phyloP scores from a whole-genome alignment of 2,329 filamentous ascomycete species.

The Ophiostoma sp. region DNA sequence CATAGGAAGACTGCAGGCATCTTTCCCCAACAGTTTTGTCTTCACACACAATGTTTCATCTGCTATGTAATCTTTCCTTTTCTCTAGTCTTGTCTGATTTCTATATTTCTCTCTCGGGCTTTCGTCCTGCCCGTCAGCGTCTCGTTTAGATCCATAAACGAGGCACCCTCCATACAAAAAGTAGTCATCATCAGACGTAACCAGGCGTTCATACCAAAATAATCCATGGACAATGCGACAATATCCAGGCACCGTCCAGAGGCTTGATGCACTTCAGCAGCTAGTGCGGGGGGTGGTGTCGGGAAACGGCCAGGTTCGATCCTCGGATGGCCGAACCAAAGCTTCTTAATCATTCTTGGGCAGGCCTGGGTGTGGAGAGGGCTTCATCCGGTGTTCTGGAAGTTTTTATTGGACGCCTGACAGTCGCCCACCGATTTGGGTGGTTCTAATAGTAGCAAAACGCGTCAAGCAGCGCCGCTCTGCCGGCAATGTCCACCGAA shows the following conservation, averaged over 20 bases:
- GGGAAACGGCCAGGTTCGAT: not conserved
- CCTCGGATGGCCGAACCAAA: not conserved
- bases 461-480: not conserved
- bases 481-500: not conserved
- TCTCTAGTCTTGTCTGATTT: not conserved
- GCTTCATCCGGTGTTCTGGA: constrained; percentile 1
- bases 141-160: not conserved
- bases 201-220: not conserved
- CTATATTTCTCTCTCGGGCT: not conserved
- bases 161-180: not conserved
- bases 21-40: not conserved
- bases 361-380: not conserved
- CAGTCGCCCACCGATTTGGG: not conserved
- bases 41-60: not conserved
- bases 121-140: not conserved
- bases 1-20: not conserved
- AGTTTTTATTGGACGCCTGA: not conserved
- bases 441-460: not conserved
- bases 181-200: not conserved
- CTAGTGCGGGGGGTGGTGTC: not conserved
- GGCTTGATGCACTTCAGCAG: not conserved
- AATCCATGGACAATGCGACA: not conserved
- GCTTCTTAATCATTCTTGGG: not conserved
- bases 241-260: not conserved
- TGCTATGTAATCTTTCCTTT: not conserved